phyloP scores from a whole-genome alignment of 495 filamentous ascomycete species.

The Xylaria acuta region DNA sequence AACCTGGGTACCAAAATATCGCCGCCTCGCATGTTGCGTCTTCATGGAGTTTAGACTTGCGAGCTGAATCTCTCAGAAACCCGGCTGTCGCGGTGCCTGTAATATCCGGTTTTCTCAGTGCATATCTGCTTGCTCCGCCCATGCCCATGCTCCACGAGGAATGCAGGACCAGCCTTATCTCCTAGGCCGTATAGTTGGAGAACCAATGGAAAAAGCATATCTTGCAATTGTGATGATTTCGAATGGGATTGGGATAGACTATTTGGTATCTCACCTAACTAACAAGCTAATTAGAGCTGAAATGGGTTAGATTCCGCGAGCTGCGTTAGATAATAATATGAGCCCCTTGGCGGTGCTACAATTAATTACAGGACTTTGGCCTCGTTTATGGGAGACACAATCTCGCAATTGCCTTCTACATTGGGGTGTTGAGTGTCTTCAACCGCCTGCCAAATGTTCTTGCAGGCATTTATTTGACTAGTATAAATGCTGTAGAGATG shows the following conservation, averaged over 20 bases:
- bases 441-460: background rate
- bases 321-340: background rate
- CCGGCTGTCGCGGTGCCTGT: background rate
- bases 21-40: background rate
- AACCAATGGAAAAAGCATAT: background rate
- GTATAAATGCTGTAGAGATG: background rate
- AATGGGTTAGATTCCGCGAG: background rate
- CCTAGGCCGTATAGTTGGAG: background rate
- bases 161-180: background rate
- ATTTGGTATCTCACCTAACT: background rate
- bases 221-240: background rate
- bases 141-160: background rate
- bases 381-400: background rate
- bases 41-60: background rate
- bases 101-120: background rate
- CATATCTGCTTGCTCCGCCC: too few species aligned
- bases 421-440: background rate
- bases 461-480: background rate
- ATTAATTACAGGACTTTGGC: background rate
- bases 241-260: background rate
- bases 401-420: background rate
- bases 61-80: background rate
- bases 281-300: background rate
- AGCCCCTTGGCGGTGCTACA: background rate
- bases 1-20: background rate